Percentiles rank a stretch among this genome's conserved stretches.
Evolutionary conservation across 768 basidiomycete genomes (phyloP).

Genomic region (Leccinum disarticulatum): DNA sequence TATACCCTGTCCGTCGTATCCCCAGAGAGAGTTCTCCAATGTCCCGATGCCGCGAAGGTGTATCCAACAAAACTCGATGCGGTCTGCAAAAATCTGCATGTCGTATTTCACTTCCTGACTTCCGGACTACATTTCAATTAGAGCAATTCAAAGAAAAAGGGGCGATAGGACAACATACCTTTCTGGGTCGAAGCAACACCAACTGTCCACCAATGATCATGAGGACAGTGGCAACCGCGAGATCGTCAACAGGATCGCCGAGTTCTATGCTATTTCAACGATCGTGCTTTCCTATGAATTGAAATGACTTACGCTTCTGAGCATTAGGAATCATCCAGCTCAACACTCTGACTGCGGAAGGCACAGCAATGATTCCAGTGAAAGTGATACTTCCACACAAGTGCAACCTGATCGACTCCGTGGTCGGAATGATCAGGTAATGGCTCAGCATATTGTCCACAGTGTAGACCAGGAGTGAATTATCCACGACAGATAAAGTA

Average conservation of each 20-base stretch:
- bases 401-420: constrained; percentile 80
- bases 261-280: constrained; percentile 56
- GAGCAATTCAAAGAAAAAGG: not conserved
- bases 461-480: constrained; percentile 91
- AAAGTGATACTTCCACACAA: constrained; percentile 95
- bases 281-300: constrained; percentile 1
- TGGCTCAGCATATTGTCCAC: constrained; percentile 92
- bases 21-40: constrained; percentile 97
- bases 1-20: constrained; percentile 87
- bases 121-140: constrained; percentile 54
- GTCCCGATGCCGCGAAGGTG: constrained; percentile 91
- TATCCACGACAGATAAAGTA: constrained; percentile 90
- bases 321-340: constrained; percentile 96
- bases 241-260: constrained; percentile 91
- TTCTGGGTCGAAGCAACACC: constrained; percentile 84
- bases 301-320: constrained; percentile 75
- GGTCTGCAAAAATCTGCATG: constrained; percentile 93
- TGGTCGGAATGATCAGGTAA: constrained; percentile 84
- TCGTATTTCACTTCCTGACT: constrained; percentile 93
- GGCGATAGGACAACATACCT: constrained; percentile 46
- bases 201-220: constrained; percentile 94
- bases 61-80: constrained; percentile 99
- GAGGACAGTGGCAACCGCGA: constrained; percentile 90
- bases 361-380: constrained; percentile 81
- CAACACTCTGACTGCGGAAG: constrained; percentile 80